A percentile compares a stretch with the other conserved stretches of the same genome.
Conservation (phyloP, 1,284 basidiomycete species). For the Rhodotorula sp. region DNA sequence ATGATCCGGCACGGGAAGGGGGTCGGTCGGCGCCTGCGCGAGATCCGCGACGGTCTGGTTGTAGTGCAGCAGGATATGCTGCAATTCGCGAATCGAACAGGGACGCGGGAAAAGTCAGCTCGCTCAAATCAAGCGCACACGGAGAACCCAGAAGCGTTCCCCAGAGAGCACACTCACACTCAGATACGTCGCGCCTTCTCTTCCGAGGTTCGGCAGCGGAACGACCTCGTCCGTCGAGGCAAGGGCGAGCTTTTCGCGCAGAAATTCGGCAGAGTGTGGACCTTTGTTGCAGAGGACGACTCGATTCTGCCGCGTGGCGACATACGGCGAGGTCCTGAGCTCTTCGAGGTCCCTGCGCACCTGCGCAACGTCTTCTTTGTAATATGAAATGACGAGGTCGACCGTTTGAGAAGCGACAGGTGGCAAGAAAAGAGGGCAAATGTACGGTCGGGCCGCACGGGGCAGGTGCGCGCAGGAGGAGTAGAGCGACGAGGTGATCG, state of each 20-base stretch:
- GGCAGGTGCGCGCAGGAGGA: slow-evolving; percentile 31
- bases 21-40: background rate
- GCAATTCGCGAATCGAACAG: background rate
- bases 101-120: background rate
- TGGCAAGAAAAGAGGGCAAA: slow-evolving; percentile 11
- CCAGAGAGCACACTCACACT: slow-evolving; percentile 15
- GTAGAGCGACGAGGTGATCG: slow-evolving; percentile 9
- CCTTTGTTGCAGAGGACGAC: slow-evolving; percentile 40
- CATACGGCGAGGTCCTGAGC: slow-evolving; percentile 13
- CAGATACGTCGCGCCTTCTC: slow-evolving; percentile 44
- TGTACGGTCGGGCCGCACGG: slow-evolving; percentile 7
- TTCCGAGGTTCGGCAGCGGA: slow-evolving; percentile 37
- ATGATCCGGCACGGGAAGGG: too few relatives aligned
- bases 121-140: too few relatives aligned
- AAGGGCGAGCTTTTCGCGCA: slow-evolving; percentile 19
- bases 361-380: slow-evolving; percentile 17
- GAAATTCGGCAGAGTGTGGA: background rate
- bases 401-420: slow-evolving; percentile 8
- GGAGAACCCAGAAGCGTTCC: too few relatives aligned
- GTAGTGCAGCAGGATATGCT: slow-evolving; percentile 39
- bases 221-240: slow-evolving; percentile 32
- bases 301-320: slow-evolving; percentile 3
- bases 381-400: slow-evolving; percentile 38
- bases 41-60: slow-evolving; percentile 18
- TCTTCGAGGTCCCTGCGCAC: slow-evolving; percentile 16